Base-by-base conservation (phyloP, 768 basidiomycete species). In the Mrakia hoshinonis region DNA sequence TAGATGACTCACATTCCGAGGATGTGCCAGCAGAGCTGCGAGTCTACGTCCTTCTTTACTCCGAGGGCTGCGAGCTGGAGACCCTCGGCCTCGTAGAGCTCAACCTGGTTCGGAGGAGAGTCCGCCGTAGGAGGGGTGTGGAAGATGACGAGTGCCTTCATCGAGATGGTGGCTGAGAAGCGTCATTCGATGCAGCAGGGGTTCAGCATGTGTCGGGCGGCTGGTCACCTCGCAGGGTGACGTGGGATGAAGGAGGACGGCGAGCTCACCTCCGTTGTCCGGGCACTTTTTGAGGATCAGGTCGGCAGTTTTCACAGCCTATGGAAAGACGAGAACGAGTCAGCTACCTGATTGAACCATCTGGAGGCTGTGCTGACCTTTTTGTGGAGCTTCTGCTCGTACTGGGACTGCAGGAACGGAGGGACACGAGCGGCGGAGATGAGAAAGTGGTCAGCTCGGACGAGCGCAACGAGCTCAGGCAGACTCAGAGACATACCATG, bases 261-360 rank as follows among this genome's bases (percentile, higher is more conserved):
- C 24, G 46, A 49, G 34, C 64, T 66, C 76, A 92, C 95, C 94
- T 76, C 95, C 96, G 83, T 99, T 93, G 52, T 95, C 88, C 0
- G 96, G 93, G 76, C 87, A 86, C 82, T 95, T 96, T 82, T 92
- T 94, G 78, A 99, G 86, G 79, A 98, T 93, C 76, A 87, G 86
- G 81, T 97, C 93, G 1, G 92, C 91, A 9, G 89, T 86, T 80
- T 96, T 96, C 73, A 89, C 84, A 29, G 88, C 94, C 70, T 72
- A 54, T 7, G 48, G 6, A 20, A n/a, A 47, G 18, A 12, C 34
- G 22, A 3, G 24, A 29, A 31, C 3, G 38, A 47, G 46, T 13
- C 22, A 54, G 18, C 20, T 39, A 2, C 34, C 3, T 15, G 58
- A 2, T 43, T 24, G n/a, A 18, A 15, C 22, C 5, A 22, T 15